Percentiles rank a stretch among this genome's conserved stretches.
Evolutionary conservation across 352 stramenopile species (phyloP).

Genomic region (Pelagophyceae sp.): DNA sequence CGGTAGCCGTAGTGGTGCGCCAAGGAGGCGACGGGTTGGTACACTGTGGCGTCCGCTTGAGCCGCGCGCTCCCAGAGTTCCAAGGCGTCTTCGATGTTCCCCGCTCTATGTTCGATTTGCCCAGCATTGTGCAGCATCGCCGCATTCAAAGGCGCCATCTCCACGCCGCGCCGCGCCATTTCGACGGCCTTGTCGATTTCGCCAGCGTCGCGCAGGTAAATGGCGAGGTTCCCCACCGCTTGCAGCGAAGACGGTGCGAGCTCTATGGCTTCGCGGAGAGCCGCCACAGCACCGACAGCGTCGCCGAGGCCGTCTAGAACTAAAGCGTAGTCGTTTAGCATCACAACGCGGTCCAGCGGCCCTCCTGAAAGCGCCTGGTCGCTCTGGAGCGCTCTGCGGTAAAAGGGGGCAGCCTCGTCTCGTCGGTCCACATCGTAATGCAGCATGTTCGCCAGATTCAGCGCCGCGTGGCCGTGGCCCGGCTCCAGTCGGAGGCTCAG

Average conservation of each 20-base stretch:
- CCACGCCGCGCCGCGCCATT: background rate
- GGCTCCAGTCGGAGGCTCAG: background rate
- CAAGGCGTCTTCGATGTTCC: background rate
- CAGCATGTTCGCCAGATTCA: background rate
- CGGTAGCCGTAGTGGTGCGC: constrained; percentile 24
- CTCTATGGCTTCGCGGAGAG: constrained; percentile 8
- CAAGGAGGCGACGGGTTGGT: constrained; percentile 20
- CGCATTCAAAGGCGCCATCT: background rate
- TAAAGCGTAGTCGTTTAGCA: constrained; percentile 7
- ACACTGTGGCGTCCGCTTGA: background rate
- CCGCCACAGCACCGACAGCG: background rate
- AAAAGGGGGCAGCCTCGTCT: too few species aligned
- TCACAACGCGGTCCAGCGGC: background rate
- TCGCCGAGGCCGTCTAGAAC: constrained; percentile 1
- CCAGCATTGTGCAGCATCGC: constrained; percentile 21
- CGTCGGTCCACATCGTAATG: background rate
- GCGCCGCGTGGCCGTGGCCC: background rate
- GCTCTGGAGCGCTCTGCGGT: too few species aligned
- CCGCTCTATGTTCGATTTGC: constrained; percentile 12
- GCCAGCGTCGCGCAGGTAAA: constrained; percentile 15
- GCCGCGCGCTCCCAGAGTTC: background rate
- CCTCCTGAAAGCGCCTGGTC: background rate
- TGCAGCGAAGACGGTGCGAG: background rate
- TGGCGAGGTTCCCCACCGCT: constrained; percentile 16
- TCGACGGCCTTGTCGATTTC: constrained; percentile 3